These are phyloP conservation scores for Solanum hybrid DNA, from an alignment of 305 asterid genomes.

Conservation along the genomic window DNA sequence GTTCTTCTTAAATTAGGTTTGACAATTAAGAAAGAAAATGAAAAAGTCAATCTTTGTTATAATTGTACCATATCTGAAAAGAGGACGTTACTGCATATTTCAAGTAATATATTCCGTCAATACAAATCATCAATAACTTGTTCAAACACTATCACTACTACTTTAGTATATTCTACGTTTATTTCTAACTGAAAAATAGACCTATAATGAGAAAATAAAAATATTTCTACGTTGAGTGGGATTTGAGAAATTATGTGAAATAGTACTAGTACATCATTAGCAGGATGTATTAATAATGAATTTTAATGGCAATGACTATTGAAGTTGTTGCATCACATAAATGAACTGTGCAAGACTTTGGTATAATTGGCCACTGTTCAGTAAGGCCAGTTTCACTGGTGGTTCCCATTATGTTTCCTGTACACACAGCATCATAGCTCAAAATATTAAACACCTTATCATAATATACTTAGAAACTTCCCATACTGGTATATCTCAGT, in stretches of 20 bases:
- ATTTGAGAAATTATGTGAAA: not conserved
- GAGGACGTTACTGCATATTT: not conserved
- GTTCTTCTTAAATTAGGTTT: not conserved
- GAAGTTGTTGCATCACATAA: not conserved
- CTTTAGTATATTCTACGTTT: not conserved
- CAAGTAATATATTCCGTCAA: not conserved
- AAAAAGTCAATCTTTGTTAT: not conserved
- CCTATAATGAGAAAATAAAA: not conserved
- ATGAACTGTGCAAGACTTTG: not conserved
- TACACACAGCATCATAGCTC: not conserved
- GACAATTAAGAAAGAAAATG: not conserved
- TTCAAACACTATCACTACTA: not conserved
- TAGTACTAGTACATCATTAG: not conserved
- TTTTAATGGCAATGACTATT: not conserved
- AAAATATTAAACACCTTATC: not conserved
- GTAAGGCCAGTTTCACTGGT: not conserved
- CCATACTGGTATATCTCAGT: not conserved
- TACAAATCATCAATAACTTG: not conserved
- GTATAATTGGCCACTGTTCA: not conserved
- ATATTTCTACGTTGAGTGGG: not conserved
- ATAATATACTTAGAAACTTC: not conserved
- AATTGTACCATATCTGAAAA: not conserved
- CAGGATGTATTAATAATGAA: not conserved
- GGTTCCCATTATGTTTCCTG: not conserved
- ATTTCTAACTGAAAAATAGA: not conserved